A percentile compares a stretch with the other conserved stretches of the same genome.
These are phyloP conservation scores for Talaromyces stipitatus DNA, from an alignment of 495 filamentous ascomycete genomes.

Conservation along the genomic window DNA sequence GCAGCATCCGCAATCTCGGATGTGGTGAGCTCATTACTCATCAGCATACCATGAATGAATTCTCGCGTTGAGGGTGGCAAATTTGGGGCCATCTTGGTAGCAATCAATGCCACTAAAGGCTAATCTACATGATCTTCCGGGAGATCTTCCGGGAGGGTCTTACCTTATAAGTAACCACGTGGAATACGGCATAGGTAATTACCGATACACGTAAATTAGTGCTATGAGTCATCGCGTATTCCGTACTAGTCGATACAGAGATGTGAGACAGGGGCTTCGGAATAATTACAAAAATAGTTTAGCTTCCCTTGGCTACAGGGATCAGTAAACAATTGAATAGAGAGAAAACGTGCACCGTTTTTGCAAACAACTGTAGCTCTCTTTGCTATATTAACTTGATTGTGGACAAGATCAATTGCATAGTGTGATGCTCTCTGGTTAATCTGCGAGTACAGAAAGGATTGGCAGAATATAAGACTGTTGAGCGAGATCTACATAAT, in stretches of 20 bases:
- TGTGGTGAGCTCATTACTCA: slow-evolving; percentile 11
- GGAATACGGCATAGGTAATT: not conserved
- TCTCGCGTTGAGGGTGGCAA: slow-evolving; percentile 7
- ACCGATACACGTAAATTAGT: not conserved
- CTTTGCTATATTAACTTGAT: too few species aligned
- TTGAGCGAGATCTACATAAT: too few species aligned
- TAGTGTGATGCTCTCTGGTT: too few species aligned
- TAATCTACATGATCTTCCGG: not conserved
- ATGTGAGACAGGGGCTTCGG: not conserved
- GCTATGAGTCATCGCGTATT: not conserved
- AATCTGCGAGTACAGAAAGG: too few species aligned
- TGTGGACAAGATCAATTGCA: too few species aligned
- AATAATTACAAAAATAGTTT: not conserved
- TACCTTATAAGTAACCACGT: not conserved
- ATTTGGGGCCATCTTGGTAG: slow-evolving; percentile 8
- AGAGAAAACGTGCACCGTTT: not conserved
- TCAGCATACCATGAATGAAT: slow-evolving; percentile 16
- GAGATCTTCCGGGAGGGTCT: not conserved
- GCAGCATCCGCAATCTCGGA: slow-evolving; percentile 17
- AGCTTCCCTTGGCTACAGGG: not conserved
- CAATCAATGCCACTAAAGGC: not conserved
- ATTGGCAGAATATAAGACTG: too few species aligned
- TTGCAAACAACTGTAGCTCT: not conserved
- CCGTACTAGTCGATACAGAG: not conserved
- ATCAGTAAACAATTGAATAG: not conserved